Evolutionary conservation across 495 filamentous ascomycete species (phyloP), one percentile per base, ranked within the genome.

Genomic region (Lophiotrema nucula): DNA sequence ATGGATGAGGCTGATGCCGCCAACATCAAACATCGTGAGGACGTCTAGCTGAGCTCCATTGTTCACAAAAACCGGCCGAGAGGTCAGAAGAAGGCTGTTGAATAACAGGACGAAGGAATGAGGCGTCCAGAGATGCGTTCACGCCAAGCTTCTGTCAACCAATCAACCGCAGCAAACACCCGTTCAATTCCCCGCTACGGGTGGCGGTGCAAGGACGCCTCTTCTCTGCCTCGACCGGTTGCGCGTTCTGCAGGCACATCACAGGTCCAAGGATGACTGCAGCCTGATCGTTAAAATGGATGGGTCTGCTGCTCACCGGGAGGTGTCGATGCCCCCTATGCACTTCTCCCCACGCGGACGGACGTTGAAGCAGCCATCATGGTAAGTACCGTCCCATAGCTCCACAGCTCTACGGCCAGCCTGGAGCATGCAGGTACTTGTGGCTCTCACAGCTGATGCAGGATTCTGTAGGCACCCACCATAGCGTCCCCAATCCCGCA

Each of bases 261-360:
- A 15, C 35, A 23, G 21, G 12, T 15, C 39, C 24, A 13, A 12
- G 18, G 39, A 19, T 47, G 47, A 53, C 48, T 47, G 57, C 50
- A 60, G 57, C 57, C 57, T 60, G 57, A 24, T 58, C 33, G 42
- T 37, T 54, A 60, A 53, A 38, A 53, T 23, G 47, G 3, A 15
- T 54, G 53, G 57, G 27, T 13, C 4, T 33, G 43, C 12, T 44
- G 5, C 28, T 2, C 19, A 33, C 10, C 15, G 16, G 46, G 16
- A 18, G 4, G 26, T 13, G 15, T 47, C 48, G 37, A 19, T 31
- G 39, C 56, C 47, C 12, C 37, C 27, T 23, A 51, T 38, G 56
- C 56, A 46, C 23, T 16, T n/a, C n/a, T n/a, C n/a, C n/a, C n/a
- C n/a, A 23, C 56, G 47, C 27, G 28, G 23, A 31, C 16, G 38